Base-by-base conservation (phyloP, 208 protist species). In the Jaenimonas drosophilae region DNA sequence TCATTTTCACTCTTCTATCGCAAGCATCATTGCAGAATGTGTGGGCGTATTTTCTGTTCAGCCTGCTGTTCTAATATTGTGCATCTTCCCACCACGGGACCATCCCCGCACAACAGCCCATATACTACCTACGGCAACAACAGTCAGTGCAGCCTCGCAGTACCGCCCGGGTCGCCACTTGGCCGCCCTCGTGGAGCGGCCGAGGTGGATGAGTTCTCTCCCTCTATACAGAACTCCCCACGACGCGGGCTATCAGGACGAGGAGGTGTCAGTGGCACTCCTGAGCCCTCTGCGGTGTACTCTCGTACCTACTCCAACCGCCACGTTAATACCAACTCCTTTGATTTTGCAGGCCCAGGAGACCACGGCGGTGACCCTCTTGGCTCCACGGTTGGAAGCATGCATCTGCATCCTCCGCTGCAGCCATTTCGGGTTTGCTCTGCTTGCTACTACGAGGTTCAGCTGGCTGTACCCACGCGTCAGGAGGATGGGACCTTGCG, bases 1-100 rank as follows among this genome's bases (percentile, higher is more conserved):
- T 59, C 68, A 36, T 92, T 92, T 45, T 80, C 75, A 19, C 47
- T 92, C 19, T 92, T 92, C 52, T 83, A 72, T 32, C 76, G 79
- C 34, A 82, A 75, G 55, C 70, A 92, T 45, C 83, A 70, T 51
- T 92, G 83, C 46, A 60, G 61, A 14, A 70, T 87, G 34, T 92
- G 83, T 42, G 83, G 83, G 0, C 63, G 60, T 9, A 40, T 92
- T 21, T 92, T 88, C 44, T 92, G 83, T 51, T 60, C 67, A 0
- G 66, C 78, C 12, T 88, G 83, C 64, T 87, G 79, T 44, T 64
- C 68, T 26, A 64, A 76, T 37, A 54, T 45, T 21, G 49, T 82
- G 20, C 57, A 24, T 2, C 32, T 56, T 14, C 46, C 41, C 5
- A 49, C 44, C 37, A 37, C 47, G 28, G 31, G 30, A 14, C 30